Base-by-base conservation (phyloP, 2,329 filamentous ascomycete genomes). In the Talaromyces sp. region DNA sequence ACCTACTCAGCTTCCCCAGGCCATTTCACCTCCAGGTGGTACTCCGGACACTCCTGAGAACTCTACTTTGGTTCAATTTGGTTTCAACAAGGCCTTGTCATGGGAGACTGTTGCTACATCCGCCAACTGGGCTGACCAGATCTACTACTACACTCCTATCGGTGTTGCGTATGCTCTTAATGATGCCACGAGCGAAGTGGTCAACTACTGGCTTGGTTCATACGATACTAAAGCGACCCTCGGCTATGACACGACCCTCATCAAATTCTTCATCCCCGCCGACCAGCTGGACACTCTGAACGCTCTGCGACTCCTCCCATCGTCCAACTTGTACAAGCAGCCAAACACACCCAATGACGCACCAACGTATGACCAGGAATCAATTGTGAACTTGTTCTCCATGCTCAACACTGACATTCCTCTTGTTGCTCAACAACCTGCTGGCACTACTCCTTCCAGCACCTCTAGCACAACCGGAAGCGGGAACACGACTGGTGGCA, bases 341-440 rank as follows among this genome's bases (percentile, higher is more conserved):
- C 79, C 84, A 0, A 81, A 89, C 68, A 70, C 79, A 2, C 64
- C 64, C 29, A 63, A 66, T 43, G 64, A 66, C 25, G n/a, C 59
- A 22, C 64, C 64, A n/a, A 66, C 64, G 15, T 66, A 51, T 27
- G 60, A 58, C 64, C 59, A 66, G 64, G 54, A 62, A 49, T 86
- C 92, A n/a, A 85, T 92, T 47, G 84, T 84, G 69, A 88, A 89
- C 56, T 80, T 98, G 69, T 92, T 96, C 69, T 81, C 80, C 65
- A 87, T 95, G 80, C 91, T 98, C 78, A 94, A 98, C 79, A 87
- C 90, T 2, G 88, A 90, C 2, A 93, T 97, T 74, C 88, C 90
- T 66, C 86, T 94, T 53, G 78, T 83, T 11, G 83, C 84, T 59
- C 64, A 66, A 58, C 64, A 66, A 51, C 64, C 64, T 34, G 11